phyloP scores from a whole-genome alignment of 1,284 basidiomycete genomes.

The Lentinula novae-zelandiae region DNA sequence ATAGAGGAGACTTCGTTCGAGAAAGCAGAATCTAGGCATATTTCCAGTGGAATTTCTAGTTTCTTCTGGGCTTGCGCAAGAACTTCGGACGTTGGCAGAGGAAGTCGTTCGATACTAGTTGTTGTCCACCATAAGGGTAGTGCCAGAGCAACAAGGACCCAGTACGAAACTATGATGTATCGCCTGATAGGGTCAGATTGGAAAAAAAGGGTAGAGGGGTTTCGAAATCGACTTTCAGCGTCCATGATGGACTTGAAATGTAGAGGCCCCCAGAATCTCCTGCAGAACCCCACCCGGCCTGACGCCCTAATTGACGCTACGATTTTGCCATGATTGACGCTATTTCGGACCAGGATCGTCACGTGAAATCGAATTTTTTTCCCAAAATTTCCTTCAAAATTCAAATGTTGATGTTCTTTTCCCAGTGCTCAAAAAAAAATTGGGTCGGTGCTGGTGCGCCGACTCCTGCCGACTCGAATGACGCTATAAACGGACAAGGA shows the following conservation, averaged over 20 bases:
- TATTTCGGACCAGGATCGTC: no score
- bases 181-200: slow-evolving; percentile 47
- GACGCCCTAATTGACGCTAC: no score
- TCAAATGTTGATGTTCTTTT: no score
- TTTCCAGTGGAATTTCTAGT: slow-evolving; percentile 48
- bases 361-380: no score
- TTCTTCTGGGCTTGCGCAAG: slow-evolving; percentile 42
- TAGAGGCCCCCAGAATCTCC: no score
- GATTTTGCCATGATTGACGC: no score
- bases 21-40: slow-evolving; percentile 39
- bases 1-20: slow-evolving; percentile 11
- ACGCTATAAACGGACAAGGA: no score
- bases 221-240: slow-evolving; percentile 5
- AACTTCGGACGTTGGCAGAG: slow-evolving; percentile 67
- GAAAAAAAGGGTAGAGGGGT: slow-evolving; percentile 35
- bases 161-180: slow-evolving; percentile 69
- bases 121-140: slow-evolving; percentile 87
- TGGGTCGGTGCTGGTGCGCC: no score
- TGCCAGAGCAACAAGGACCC: slow-evolving; percentile 67
- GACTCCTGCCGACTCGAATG: no score
- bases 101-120: slow-evolving; percentile 79
- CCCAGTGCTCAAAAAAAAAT: no score
- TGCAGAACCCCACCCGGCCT: no score
- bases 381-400: no score
- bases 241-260: neutral